Percentiles rank a stretch among this genome's conserved stretches.
Evolutionary conservation across 2,329 filamentous ascomycete genomes (phyloP).

Genomic region (Aspergillus pseudonomiae): DNA sequence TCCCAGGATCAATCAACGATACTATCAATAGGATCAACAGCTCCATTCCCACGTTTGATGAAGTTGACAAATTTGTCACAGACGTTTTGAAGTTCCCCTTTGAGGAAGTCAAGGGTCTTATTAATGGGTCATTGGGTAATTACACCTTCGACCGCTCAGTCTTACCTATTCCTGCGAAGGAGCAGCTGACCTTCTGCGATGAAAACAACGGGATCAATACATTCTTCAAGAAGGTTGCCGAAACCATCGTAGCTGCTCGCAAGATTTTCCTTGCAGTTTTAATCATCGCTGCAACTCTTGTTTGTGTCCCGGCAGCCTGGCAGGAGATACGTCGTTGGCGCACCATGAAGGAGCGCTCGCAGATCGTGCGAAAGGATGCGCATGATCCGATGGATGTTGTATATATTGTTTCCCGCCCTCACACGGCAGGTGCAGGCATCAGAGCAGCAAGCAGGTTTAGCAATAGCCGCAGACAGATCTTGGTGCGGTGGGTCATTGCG

Average conservation of each 20-base stretch:
- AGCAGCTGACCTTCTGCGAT: slow-evolving; percentile 84
- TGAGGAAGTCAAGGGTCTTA: slow-evolving; percentile 71
- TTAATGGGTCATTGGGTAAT: slow-evolving; percentile 70
- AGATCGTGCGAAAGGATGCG: slow-evolving; percentile 65
- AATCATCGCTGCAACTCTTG: slow-evolving; percentile 69
- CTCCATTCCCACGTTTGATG: slow-evolving; percentile 78
- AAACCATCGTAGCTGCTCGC: slow-evolving; percentile 68
- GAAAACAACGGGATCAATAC: slow-evolving; percentile 77
- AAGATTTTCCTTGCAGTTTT: slow-evolving; percentile 78
- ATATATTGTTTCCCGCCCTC: slow-evolving; percentile 82
- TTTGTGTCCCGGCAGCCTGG: slow-evolving; percentile 77
- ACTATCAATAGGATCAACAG: slow-evolving; percentile 73
- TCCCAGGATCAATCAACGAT: slow-evolving; percentile 69
- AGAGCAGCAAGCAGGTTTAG: slow-evolving; percentile 66
- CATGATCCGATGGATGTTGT: slow-evolving; percentile 85
- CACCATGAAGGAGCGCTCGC: slow-evolving; percentile 69
- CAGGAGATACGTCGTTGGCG: slow-evolving; percentile 78
- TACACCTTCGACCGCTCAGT: slow-evolving; percentile 77
- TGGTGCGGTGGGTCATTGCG: slow-evolving; percentile 80
- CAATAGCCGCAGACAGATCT: slow-evolving; percentile 66
- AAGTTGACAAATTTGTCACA: slow-evolving; percentile 82
- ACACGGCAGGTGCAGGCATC: slow-evolving; percentile 72
- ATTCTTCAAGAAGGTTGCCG: slow-evolving; percentile 77
- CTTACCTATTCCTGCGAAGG: slow-evolving; percentile 83
- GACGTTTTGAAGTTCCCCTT: slow-evolving; percentile 78